phyloP scores from a whole-genome alignment of 108 stramenopile species.

The Epipyxis sp. region DNA sequence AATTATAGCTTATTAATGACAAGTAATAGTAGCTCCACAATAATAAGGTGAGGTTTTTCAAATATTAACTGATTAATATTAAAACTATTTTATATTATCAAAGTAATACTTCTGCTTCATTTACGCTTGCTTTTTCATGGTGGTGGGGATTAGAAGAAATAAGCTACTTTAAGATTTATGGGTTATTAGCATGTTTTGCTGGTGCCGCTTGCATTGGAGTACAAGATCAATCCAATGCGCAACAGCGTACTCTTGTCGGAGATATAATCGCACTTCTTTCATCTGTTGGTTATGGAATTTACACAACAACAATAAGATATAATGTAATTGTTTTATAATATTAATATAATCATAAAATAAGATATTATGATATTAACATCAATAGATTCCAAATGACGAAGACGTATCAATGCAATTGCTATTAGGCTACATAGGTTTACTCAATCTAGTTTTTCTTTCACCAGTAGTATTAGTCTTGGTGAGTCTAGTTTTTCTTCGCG shows the following conservation, averaged over 20 bases:
- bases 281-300: conserved; percentile 52
- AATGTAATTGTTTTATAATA: no score
- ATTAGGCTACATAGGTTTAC: conserved; percentile 82
- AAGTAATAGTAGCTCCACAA: conserved; percentile 83
- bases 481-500: neutral
- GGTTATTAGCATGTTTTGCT: conserved; percentile 40
- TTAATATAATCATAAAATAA: no score
- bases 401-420: conserved; percentile 76
- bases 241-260: conserved; percentile 22
- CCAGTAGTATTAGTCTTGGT: conserved; percentile 53
- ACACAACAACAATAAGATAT: conserved; percentile 41
- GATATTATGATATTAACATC: no score
- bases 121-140: conserved; percentile 74
- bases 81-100: neutral
- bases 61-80: neutral
- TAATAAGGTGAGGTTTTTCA: conserved; percentile 53
- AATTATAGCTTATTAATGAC: conserved; percentile 70
- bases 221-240: conserved; percentile 19
- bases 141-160: conserved; percentile 23
- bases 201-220: conserved; percentile 44
- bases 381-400: conserved; percentile 64
- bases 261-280: conserved; percentile 30
- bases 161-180: conserved; percentile 31
- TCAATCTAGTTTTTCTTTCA: conserved; percentile 62
- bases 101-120: conserved; percentile 76